Conservation (phyloP, 371 early-diverging fungal genomes). For the Ordospora pajunii region DNA sequence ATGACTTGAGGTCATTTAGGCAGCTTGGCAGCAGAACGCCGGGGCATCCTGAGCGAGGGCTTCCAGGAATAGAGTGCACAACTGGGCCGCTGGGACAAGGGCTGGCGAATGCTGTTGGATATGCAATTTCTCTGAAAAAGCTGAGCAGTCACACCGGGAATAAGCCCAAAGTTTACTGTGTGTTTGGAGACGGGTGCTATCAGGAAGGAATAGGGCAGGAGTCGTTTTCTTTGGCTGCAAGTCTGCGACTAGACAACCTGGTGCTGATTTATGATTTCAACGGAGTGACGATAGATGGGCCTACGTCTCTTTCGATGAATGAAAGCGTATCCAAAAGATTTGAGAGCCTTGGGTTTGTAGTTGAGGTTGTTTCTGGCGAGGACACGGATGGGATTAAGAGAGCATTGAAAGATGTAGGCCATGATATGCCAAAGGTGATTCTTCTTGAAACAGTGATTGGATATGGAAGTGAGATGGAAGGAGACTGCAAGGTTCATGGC, state of each 20-base stretch:
- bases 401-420: constrained; percentile 63
- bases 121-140: constrained; percentile 69
- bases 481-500: constrained; percentile 77
- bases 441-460: constrained; percentile 64
- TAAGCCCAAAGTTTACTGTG: constrained; percentile 73
- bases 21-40: constrained; percentile 66
- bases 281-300: constrained; percentile 79
- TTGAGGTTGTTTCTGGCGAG: constrained; percentile 70
- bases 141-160: constrained; percentile 64
- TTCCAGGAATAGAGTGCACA: constrained; percentile 90
- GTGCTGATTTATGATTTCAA: constrained; percentile 93
- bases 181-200: constrained; percentile 93
- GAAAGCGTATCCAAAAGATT: constrained; percentile 81
- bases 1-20: constrained; percentile 85
- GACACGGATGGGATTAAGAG: constrained; percentile 67
- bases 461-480: constrained; percentile 73
- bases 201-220: constrained; percentile 95
- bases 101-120: constrained; percentile 83
- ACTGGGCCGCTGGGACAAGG: constrained; percentile 99
- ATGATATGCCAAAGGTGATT: constrained; percentile 59
- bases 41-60: constrained; percentile 64
- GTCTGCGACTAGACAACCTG: constrained; percentile 82
- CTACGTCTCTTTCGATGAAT: constrained; percentile 73
- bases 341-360: constrained; percentile 84
- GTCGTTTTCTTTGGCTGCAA: constrained; percentile 91